Conservation (phyloP, 257 asterid genomes). For the Solanum megistacrolobum region DNA sequence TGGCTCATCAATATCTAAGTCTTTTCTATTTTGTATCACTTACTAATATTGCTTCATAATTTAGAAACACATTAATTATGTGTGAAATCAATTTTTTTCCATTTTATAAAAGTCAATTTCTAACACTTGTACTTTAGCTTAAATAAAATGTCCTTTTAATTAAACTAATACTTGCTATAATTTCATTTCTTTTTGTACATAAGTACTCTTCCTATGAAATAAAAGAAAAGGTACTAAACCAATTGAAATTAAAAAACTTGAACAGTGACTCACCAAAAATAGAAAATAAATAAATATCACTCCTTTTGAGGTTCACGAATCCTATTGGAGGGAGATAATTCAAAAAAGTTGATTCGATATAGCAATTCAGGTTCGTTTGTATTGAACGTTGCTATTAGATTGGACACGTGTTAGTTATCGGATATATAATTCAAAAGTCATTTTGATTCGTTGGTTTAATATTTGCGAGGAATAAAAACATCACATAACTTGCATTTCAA, state of each 20-base stretch:
- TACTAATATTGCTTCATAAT: not conserved
- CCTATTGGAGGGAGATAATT: not conserved
- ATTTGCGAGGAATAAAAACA: not conserved
- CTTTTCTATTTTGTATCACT: not conserved
- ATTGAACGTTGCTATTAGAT: no score
- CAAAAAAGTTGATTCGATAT: not conserved
- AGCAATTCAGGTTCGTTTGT: not conserved
- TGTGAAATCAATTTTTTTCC: not conserved
- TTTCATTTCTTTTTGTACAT: not conserved
- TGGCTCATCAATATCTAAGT: not conserved
- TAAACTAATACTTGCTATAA: not conserved
- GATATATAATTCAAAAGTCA: not conserved
- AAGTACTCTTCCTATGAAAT: not conserved
- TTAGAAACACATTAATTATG: not conserved
- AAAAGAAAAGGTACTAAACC: not conserved
- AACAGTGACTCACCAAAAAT: not conserved
- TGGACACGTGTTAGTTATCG: not conserved
- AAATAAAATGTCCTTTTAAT: not conserved
- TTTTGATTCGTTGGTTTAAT: not conserved
- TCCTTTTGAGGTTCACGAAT: not conserved
- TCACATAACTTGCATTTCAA: not conserved
- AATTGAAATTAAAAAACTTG: not conserved
- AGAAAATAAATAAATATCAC: not conserved
- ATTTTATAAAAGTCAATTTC: not conserved
- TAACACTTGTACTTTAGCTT: not conserved